These are phyloP conservation scores for Paracoccidioides lutzii DNA, from an alignment of 2,329 filamentous ascomycete species.

Conservation along the genomic window DNA sequence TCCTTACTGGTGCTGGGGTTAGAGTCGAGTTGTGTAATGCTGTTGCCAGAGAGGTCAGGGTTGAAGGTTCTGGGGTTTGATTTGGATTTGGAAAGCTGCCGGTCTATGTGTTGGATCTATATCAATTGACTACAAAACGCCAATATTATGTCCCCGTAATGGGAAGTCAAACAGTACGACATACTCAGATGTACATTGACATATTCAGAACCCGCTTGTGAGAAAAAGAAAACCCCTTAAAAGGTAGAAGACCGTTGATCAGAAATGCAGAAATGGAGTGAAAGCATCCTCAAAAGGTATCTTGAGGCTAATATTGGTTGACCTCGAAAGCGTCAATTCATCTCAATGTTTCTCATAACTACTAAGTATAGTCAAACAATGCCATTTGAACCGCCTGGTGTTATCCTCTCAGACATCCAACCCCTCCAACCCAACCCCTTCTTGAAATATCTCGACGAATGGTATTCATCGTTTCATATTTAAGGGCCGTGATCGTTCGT, in stretches of 20 bases:
- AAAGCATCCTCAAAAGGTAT: not conserved
- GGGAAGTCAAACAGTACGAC: not conserved
- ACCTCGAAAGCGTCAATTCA: not conserved
- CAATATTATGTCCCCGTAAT: not conserved
- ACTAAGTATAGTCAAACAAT: not conserved
- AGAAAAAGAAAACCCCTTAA: not conserved
- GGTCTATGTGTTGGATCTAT: not conserved
- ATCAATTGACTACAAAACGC: not conserved
- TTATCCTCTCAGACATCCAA: not conserved
- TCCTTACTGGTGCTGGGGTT: conserved; percentile 71
- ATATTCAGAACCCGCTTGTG: not conserved
- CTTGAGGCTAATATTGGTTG: not conserved
- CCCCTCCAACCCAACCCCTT: not conserved
- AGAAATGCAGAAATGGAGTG: not conserved
- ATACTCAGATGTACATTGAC: not conserved
- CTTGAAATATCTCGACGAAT: not conserved
- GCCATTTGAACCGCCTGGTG: not conserved
- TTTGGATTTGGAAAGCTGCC: not conserved
- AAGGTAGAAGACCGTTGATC: too few species aligned
- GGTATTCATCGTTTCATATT: not conserved
- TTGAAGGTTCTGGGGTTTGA: not conserved
- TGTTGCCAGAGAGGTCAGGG: conserved; percentile 43
- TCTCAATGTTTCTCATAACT: not conserved
- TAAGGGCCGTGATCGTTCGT: not conserved
- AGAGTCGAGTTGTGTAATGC: conserved; percentile 68